Base-by-base conservation (phyloP, 257 asterid genomes). In the Catharanthus roseus region DNA sequence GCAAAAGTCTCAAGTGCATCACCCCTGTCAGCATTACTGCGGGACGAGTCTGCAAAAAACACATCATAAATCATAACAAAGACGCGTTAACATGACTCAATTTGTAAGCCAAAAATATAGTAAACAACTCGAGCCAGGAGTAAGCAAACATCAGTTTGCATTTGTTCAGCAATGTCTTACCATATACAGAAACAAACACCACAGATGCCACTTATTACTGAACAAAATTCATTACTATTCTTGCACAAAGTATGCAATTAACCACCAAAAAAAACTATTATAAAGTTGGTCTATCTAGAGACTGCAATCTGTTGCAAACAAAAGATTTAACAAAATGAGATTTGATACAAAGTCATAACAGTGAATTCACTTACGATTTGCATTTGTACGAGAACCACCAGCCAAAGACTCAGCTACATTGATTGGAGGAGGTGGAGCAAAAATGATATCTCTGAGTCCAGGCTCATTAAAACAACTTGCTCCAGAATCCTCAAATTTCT, bases 381-480 rank as follows among this genome's bases (percentile, higher is more conserved):
- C 71, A 76, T 72, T 55, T 68, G 79, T 68, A 51, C 61, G 56
- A 68, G 77, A 73, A 60, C 73, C 71, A 75, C 87, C 79, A 34
- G 86, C 62, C 76, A 81, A 82, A 72, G 88, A 69, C 83, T 87
- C 95, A 26, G 79, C 75, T 65, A 82, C 92, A 50, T 80, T 69
- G 69, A 86, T 81, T 60, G 63, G 87, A 80, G 93, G 95, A 53
- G 97, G 96, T n/a, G 91, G 65, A 60, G 97, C 97, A 78, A 72
- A 86, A 57, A 91, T 76, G 66, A 91, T 81, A 74, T 89, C 95
- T 50, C 86, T 86, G 49, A 86, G 80, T 72, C 87, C 81, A 67
- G 97, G 88, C 63, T 88, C 93, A 4, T 86, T 77, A 80, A 95
- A 95, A 81, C 98, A 90, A 83, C 97, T 88, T 39, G 77, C 74